Conservation (phyloP, 331 rosid genomes). For the Cucumis variabilis region DNA sequence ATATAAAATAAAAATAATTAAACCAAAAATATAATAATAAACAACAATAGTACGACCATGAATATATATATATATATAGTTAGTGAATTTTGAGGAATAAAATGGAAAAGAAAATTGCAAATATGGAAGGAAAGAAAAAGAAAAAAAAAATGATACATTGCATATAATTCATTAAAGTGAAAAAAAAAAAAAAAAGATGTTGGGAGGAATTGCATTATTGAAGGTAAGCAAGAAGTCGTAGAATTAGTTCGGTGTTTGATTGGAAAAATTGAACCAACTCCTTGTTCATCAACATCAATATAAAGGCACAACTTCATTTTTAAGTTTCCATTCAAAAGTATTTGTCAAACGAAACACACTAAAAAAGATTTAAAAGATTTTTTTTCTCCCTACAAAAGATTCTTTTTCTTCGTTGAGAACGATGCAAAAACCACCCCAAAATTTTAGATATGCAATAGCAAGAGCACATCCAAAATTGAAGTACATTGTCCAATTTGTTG, state of each 20-base stretch:
- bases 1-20: no score
- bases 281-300: background rate
- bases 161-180: conserved; percentile 7
- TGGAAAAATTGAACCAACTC: conserved; percentile 25
- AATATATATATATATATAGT: no score
- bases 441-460: no score
- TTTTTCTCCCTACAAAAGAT: no score
- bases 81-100: background rate
- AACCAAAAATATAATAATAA: background rate
- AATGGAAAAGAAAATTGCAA: background rate
- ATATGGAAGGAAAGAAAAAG: background rate
- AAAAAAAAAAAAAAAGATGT: background rate
- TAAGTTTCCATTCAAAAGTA: background rate
- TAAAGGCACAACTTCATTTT: background rate
- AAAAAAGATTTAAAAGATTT: background rate
- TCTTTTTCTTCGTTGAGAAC: no score
- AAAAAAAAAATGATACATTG: background rate
- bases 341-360: background rate
- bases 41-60: background rate
- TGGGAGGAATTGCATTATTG: conserved; percentile 22
- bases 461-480: no score
- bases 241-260: conserved; percentile 28
- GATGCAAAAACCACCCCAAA: no score
- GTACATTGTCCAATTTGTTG: no score
- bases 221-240: conserved; percentile 29